Evolutionary conservation across 495 filamentous ascomycete genomes (phyloP).

Genomic region (Podospora fimiseda): DNA sequence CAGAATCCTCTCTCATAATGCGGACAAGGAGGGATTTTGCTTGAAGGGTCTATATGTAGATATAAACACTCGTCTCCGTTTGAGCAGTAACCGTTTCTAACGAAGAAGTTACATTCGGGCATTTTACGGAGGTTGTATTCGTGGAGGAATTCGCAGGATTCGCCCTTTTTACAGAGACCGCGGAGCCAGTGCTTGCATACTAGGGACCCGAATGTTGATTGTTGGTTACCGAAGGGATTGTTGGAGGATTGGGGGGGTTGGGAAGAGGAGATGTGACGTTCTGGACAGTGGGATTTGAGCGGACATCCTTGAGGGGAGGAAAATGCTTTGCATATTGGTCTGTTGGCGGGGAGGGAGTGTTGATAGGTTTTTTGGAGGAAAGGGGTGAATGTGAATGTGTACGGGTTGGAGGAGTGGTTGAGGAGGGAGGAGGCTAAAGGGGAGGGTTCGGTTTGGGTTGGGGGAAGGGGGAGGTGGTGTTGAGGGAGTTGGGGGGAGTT

Average conservation of each 20-base stretch:
- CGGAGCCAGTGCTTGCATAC: conserved; percentile 99
- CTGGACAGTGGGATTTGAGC: conserved; percentile 65
- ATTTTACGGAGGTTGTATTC: conserved; percentile 97
- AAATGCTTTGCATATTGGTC: conserved; percentile 73
- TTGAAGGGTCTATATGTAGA: conserved; percentile 81
- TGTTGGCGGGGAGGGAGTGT: conserved; percentile 65
- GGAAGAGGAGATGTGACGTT: conserved; percentile 35
- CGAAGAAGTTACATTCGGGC: conserved; percentile 93
- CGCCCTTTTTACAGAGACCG: conserved; percentile 93
- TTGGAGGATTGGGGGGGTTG: not conserved
- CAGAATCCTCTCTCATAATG: conserved; percentile 97
- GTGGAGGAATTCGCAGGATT: conserved; percentile 92
- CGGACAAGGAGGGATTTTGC: conserved; percentile 75
- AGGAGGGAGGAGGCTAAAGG: conserved; percentile 42
- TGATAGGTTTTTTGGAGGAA: conserved; percentile 70
- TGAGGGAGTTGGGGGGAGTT: no score
- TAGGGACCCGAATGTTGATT: conserved; percentile 53
- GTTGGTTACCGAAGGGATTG: conserved; percentile 12
- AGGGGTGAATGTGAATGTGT: conserved; percentile 66
- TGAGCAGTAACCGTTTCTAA: conserved; percentile 83
- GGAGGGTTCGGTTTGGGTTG: conserved; percentile 13
- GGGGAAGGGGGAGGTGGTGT: no score
- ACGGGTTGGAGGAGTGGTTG: conserved; percentile 47
- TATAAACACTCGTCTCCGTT: conserved; percentile 97
- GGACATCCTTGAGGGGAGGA: conserved; percentile 65